Conservation (phyloP, 805 yeast species). For the Wickerhamiella australiensis region DNA sequence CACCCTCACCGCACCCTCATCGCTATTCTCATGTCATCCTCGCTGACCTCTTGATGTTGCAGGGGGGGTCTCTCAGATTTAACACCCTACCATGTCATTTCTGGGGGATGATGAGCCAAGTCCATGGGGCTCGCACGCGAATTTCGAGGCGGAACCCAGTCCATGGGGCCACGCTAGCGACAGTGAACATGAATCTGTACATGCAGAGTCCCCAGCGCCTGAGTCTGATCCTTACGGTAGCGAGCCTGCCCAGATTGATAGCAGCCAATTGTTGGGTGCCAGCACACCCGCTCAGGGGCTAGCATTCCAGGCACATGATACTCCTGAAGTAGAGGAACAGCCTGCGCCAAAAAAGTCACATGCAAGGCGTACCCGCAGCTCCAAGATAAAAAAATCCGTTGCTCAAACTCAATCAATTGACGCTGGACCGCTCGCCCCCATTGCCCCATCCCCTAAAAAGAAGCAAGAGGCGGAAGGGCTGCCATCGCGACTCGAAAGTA, state of each 20-base stretch:
- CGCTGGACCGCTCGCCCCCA: conserved; percentile 4
- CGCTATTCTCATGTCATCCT: no score
- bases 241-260: conserved; percentile 4
- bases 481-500: background rate
- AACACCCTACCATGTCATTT: conserved; percentile 9
- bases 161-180: conserved; percentile 10
- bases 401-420: conserved; percentile 2
- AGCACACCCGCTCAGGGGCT: conserved; percentile 6
- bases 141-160: conserved; percentile 6
- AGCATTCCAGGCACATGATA: background rate
- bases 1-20: no score
- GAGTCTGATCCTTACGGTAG: background rate
- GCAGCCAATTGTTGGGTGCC: conserved; percentile 3
- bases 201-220: background rate
- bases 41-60: no score
- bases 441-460: background rate
- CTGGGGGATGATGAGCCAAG: conserved; percentile 9
- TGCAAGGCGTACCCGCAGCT: conserved; percentile 3
- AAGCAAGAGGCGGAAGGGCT: background rate
- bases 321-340: background rate
- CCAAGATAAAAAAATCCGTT: conserved; percentile 3
- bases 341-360: background rate
- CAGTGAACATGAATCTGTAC: background rate
- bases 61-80: background rate
- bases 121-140: conserved; percentile 5